Evolutionary conservation across 768 basidiomycete species (phyloP), one percentile per base, ranked within the genome.

Genomic region (Leccinum longicurvipes): DNA sequence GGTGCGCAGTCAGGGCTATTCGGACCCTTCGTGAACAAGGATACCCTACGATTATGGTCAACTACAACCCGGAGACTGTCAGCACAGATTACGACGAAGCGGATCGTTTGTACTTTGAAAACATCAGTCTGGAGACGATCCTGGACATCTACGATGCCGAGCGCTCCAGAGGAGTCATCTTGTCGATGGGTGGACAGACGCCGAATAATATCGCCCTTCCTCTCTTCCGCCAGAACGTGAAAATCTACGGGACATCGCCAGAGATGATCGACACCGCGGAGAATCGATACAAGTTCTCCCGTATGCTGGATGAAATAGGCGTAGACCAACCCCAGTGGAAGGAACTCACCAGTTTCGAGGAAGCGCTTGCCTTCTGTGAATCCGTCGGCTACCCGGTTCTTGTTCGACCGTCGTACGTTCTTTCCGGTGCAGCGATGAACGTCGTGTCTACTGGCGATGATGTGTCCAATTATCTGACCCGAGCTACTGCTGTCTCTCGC

Each of bases 341-440:
- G 79, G 96, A 98, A 72, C 79, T 98, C 45, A 91, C 93, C 36
- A 91, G 87, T 66, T 90, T 92, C 65, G 84, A 89, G 31, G 93
- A 93, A 62, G 97, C 97, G 2, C 75, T 85, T 56, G 67, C 79
- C 27, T 99, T 99, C 82, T 98, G 97, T 72, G 82, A 89, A 62
- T 87, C 87, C 61, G 97, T 97, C 55, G 91, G 91, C 4, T 98
- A 91, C 71, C 96, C 96, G 4, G 96, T 98, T 42, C 85, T 99
- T 29, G 96, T 98, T 21, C 86, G 96, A 55, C 96, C 96, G 0
- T 99, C 96, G 0, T 99, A 98, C 68, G 96, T 98, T 49, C 84
- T 99, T n/a, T 99, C 97, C 2, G 97, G 97, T 45, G 97, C 96
- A 2, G 97, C 97, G 24, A 99, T 99, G 97, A 99, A 99, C 70